Percentiles rank a stretch among this genome's conserved stretches.
Conservation (phyloP, 306 rosid species). For the Sophora flavescens region DNA sequence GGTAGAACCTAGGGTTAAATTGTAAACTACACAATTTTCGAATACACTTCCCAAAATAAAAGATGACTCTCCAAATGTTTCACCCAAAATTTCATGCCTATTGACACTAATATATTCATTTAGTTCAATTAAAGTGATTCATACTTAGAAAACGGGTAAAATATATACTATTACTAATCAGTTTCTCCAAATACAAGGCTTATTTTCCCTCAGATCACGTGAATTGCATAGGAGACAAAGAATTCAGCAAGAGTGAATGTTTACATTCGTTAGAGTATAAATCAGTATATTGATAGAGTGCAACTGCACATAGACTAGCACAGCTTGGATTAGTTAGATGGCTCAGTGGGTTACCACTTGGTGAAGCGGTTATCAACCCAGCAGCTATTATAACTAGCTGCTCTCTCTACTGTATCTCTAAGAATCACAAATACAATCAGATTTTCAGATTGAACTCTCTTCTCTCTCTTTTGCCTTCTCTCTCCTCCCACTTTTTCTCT, state of each 20-base stretch:
- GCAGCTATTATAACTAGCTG: too few species aligned
- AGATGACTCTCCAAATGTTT: neutral
- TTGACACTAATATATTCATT: constrained; percentile 5
- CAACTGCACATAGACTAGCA: too few species aligned
- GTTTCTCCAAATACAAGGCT: constrained; percentile 3
- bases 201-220: constrained; percentile 12
- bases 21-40: neutral
- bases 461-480: too few species aligned
- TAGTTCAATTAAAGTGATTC: constrained; percentile 1
- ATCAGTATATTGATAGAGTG: too few species aligned
- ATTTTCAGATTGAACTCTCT: too few species aligned
- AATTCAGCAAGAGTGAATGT: neutral
- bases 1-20: neutral
- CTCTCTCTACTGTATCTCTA: too few species aligned
- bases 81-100: neutral
- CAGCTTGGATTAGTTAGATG: too few species aligned
- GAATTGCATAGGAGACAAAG: constrained; percentile 20
- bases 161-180: neutral
- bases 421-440: too few species aligned
- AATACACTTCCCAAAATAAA: constrained; percentile 12
- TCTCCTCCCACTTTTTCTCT: too few species aligned
- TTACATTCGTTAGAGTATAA: neutral
- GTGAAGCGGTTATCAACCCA: too few species aligned
- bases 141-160: neutral
- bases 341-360: too few species aligned